Percentiles rank a stretch among this genome's conserved stretches.
Evolutionary conservation across 148 eudicot genomes (phyloP).

Genomic region (Chenopodium berlandieri): DNA sequence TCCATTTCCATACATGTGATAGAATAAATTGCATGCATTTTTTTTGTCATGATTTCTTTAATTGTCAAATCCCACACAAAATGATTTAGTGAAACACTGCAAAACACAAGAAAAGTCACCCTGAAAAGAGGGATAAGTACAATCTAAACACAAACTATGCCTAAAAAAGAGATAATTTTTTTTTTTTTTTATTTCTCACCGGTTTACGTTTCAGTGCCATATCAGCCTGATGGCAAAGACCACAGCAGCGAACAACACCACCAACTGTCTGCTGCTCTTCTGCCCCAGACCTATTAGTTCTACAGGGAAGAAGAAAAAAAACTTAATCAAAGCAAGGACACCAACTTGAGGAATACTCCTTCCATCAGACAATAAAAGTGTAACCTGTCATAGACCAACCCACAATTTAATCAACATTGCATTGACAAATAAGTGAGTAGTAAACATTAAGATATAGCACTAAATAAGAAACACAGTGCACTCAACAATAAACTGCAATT

Average conservation of each 20-base stretch:
- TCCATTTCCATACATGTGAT: background rate
- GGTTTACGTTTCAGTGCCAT: constrained; percentile 84
- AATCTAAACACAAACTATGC: constrained; percentile 4
- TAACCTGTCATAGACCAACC: background rate
- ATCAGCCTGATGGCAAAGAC: constrained; percentile 69
- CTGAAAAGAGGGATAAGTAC: background rate
- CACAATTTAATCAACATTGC: background rate
- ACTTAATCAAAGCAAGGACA: background rate
- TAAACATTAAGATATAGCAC: background rate
- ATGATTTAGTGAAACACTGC: background rate
- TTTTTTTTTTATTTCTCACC: constrained; percentile 33
- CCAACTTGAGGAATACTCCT: background rate
- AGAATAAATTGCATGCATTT: background rate
- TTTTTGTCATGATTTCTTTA: background rate
- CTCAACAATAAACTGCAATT: background rate
- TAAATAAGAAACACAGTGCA: background rate
- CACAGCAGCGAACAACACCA: constrained; percentile 65
- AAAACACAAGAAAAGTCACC: background rate
- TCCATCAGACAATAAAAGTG: background rate
- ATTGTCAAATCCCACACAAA: background rate
- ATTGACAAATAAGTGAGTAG: background rate
- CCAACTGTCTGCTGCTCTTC: constrained; percentile 58
- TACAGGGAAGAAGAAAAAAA: constrained; percentile 26
- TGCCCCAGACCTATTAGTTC: constrained; percentile 56
- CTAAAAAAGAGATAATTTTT: background rate